These are phyloP conservation scores for Ajuga chamaepitys DNA, from an alignment of 257 asterid genomes.

Conservation along the genomic window DNA sequence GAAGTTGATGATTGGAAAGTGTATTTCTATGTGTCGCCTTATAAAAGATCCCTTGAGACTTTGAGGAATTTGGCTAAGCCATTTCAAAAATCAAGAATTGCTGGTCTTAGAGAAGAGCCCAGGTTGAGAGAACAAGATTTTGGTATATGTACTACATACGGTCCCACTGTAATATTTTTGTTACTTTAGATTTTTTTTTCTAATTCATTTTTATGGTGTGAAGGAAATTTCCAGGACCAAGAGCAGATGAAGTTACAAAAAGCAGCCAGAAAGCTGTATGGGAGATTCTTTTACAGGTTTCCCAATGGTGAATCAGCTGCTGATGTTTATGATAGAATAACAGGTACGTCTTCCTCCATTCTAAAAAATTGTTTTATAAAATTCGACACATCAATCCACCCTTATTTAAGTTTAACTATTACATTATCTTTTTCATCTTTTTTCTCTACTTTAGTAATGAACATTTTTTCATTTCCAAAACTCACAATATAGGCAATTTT, in stretches of 20 bases:
- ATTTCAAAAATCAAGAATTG: conserved; percentile 59
- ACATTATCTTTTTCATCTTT: too few relatives aligned
- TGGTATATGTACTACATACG: conserved; percentile 44
- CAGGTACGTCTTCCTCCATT: conserved; percentile 43
- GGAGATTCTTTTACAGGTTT: conserved; percentile 67
- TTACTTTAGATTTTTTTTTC: too few relatives aligned
- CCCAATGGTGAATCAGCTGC: conserved; percentile 89
- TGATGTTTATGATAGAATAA: conserved; percentile 76
- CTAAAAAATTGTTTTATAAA: too few relatives aligned
- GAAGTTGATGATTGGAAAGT: conserved; percentile 58
- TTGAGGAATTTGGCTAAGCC: conserved; percentile 57
- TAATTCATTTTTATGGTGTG: not conserved
- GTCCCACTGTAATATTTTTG: too few relatives aligned
- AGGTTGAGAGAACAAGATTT: conserved; percentile 73
- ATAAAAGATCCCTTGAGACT: conserved; percentile 48
- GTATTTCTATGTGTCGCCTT: conserved; percentile 71
- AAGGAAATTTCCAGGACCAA: conserved; percentile 71
- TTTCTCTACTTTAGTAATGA: too few relatives aligned
- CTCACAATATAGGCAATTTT: too few relatives aligned
- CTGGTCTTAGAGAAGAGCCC: conserved; percentile 75
- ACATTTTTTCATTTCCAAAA: too few relatives aligned
- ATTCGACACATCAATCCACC: too few relatives aligned
- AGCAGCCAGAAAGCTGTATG: conserved; percentile 51
- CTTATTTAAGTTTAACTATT: too few relatives aligned
- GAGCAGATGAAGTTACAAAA: conserved; percentile 66